Evolutionary conservation across 176 grass and related monocot species (phyloP).

Genomic region (Musa schizocarpa): DNA sequence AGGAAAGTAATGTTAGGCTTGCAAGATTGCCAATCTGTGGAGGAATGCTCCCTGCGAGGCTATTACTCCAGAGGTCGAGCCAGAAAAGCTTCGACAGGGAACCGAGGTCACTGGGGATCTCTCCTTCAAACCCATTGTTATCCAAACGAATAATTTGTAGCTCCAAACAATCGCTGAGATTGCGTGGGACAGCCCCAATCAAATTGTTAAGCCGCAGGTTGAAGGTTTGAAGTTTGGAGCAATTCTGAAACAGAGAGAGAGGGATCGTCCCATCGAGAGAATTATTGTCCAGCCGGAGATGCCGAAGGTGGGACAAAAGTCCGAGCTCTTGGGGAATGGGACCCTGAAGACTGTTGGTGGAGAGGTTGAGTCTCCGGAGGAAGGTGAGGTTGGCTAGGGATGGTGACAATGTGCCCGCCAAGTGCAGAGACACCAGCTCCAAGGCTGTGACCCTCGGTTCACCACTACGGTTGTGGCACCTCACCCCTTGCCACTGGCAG

Average conservation of each 20-base stretch:
- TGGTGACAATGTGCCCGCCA: conserved; percentile 20
- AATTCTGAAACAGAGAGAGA: conserved; percentile 8
- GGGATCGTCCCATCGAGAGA: conserved; percentile 36
- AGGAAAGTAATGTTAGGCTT: no score
- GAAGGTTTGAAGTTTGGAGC: conserved; percentile 13
- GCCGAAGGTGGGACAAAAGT: conserved; percentile 14
- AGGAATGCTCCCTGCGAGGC: neutral
- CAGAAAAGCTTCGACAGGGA: neutral
- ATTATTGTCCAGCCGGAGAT: conserved; percentile 43
- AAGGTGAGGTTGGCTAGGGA: conserved; percentile 25
- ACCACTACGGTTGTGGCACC: neutral
- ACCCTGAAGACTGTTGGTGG: conserved; percentile 31
- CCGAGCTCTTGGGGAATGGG: conserved; percentile 28
- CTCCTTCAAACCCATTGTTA: conserved; percentile 16
- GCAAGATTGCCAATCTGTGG: neutral
- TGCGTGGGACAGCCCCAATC: conserved; percentile 22
- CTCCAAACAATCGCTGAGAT: conserved; percentile 10
- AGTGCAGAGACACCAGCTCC: conserved; percentile 19
- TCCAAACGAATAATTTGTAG: conserved; percentile 30
- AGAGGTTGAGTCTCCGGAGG: conserved; percentile 23
- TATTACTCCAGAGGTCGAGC: neutral
- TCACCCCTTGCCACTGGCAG: conserved; percentile 32
- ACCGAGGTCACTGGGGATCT: neutral
- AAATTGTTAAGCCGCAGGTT: conserved; percentile 27
- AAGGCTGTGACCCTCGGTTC: conserved; percentile 1